These are phyloP conservation scores for Venturia nashicola DNA, from an alignment of 2,329 filamentous ascomycete species.

Conservation along the genomic window DNA sequence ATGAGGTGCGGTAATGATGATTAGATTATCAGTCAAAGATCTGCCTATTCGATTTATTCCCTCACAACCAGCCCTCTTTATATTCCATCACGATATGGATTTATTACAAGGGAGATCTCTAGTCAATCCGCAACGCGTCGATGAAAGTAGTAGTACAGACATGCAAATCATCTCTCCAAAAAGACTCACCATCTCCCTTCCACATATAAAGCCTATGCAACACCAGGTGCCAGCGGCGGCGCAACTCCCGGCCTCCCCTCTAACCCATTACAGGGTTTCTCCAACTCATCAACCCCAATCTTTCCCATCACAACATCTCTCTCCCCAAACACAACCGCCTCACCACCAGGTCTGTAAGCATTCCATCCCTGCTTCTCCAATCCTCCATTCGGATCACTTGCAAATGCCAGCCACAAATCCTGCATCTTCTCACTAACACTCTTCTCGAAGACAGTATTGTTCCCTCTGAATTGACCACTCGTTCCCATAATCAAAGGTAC, in stretches of 20 bases:
- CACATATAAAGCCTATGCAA: no score
- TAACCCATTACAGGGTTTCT: conserved; percentile 14
- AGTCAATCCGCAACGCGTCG: no score
- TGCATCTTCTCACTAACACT: conserved; percentile 19
- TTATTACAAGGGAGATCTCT: no score
- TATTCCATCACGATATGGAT: no score
- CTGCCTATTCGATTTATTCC: no score
- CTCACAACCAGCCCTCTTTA: no score
- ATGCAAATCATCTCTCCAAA: no score
- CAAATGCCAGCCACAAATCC: conserved; percentile 25
- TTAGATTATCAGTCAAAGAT: no score
- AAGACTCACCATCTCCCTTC: no score
- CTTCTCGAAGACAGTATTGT: neutral
- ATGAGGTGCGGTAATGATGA: no score
- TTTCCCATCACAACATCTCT: conserved; percentile 12
- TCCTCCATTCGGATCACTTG: conserved; percentile 19
- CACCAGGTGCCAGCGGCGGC: conserved; percentile 23
- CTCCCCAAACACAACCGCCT: neutral
- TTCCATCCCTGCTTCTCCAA: conserved; percentile 22
- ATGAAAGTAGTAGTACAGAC: no score
- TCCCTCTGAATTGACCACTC: neutral
- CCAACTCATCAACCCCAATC: conserved; percentile 15
- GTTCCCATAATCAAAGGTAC: conserved; percentile 10
- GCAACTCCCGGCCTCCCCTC: neutral
- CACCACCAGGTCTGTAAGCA: conserved; percentile 15